Percentiles rank a stretch among this genome's conserved stretches.
Evolutionary conservation across 257 asterid genomes (phyloP).

Genomic region (Fraxinus excelsior): DNA sequence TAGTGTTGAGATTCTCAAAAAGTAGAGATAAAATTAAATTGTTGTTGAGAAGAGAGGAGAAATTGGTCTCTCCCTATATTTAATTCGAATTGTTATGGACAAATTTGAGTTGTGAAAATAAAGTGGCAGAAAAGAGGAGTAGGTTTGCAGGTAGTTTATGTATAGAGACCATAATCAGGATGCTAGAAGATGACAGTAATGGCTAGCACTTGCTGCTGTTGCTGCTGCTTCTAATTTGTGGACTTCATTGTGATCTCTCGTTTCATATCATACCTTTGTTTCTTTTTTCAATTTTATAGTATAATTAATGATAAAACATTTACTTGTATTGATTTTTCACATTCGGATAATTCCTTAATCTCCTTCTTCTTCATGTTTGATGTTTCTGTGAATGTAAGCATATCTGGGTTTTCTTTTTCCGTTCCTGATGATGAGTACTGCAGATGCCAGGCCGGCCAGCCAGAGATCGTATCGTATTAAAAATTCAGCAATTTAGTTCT

Average conservation of each 20-base stretch:
- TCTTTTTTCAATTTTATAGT: conserved; percentile 26
- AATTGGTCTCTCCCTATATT: conserved; percentile 31
- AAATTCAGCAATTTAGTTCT: neutral
- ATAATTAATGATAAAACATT: conserved; percentile 30
- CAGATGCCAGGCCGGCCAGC: neutral
- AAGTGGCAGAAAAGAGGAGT: conserved; percentile 35
- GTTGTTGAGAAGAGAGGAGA: conserved; percentile 31
- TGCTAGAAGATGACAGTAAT: conserved; percentile 32
- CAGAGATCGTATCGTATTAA: too few relatives aligned
- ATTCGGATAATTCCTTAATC: conserved; percentile 17
- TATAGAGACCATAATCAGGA: conserved; percentile 43
- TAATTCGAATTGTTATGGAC: conserved; percentile 38
- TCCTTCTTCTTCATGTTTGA: too few relatives aligned
- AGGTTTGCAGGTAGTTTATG: conserved; percentile 51
- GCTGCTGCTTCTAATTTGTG: conserved; percentile 37
- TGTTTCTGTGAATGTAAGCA: neutral
- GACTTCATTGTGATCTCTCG: conserved; percentile 34
- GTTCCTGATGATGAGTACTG: neutral
- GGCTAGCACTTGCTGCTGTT: conserved; percentile 25
- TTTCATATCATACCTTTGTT: conserved; percentile 30
- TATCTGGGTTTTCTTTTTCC: neutral
- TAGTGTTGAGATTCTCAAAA: conserved; percentile 8
- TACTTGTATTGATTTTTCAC: conserved; percentile 23
- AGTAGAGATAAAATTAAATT: conserved; percentile 24
- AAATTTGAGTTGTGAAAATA: conserved; percentile 52